Evolutionary conservation across 108 stramenopile species (phyloP), one percentile per base, ranked within the genome.

Genomic region (Parmales sp.): DNA sequence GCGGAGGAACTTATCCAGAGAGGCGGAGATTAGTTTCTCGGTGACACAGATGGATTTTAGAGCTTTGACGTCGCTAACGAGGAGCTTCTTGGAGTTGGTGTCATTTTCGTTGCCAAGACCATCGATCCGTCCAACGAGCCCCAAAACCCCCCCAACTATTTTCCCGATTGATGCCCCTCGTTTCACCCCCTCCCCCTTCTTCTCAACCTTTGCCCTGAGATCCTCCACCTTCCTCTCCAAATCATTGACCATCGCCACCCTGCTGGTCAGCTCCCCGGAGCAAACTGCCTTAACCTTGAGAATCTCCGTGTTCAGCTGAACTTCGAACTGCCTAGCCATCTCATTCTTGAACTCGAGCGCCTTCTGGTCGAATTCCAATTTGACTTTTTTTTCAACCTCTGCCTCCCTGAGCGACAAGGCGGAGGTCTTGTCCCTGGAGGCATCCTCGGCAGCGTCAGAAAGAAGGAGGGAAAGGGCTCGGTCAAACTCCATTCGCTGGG

Each of bases 401-500:
- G 86, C 81, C 8, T 77, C 80, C 18, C 76, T 66, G 11, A 90
- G n/a, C 46, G 38, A 90, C 76, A 37, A 63, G 63, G 48, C 86
- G 76, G 49, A 80, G 73, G 68, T 89, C 82, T 68, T 84, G 82
- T 46, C 87, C 83, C 36, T 77, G 63, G 29, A 60, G 54, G 26
- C 36, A 18, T 34, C 20, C 36, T 28, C n/a, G 16, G 29, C 29
- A 23, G 0, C 19, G 46, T 23, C 23, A 13, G 11, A 13, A 43
- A 13, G 41, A 13, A 13, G 41, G 41, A 43, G 41, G 41, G 41
- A 13, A 13, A 11, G 7, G 13, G 41, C 13, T 43, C 8, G 7
- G 41, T 91, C 88, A 65, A 85, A 83, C 69, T 89, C 86, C 41
- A 86, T 26, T 28, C 90, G 78, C 71, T 88, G 86, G 66, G 80